phyloP scores from a whole-genome alignment of 345 rosid genomes.

The Lepidium didymum region DNA sequence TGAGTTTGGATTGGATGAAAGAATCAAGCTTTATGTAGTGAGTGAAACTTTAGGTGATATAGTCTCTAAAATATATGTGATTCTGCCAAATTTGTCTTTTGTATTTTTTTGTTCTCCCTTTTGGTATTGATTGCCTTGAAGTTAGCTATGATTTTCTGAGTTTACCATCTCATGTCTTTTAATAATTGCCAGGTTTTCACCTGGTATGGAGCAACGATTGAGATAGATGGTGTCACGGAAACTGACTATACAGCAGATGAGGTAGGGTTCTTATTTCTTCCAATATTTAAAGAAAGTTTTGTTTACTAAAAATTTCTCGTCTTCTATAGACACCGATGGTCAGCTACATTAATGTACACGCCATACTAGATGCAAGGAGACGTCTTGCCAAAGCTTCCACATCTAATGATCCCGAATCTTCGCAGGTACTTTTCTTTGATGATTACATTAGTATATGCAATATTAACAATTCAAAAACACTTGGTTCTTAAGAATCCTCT shows the following conservation, averaged over 20 bases:
- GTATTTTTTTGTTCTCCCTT: background rate
- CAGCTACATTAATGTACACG: conserved; percentile 82
- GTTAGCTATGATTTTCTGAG: background rate
- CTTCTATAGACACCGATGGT: conserved; percentile 81
- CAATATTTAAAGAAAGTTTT: background rate
- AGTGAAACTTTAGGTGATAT: background rate
- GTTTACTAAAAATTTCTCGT: background rate
- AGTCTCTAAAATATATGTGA: background rate
- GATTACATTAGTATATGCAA: background rate
- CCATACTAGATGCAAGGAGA: conserved; percentile 66
- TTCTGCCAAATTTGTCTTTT: background rate
- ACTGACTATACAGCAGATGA: conserved; percentile 93
- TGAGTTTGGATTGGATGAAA: conserved; percentile 3
- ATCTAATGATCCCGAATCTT: conserved; percentile 40
- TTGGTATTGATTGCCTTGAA: background rate
- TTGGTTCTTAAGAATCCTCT: background rate
- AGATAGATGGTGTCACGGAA: conserved; percentile 78
- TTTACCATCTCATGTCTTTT: background rate
- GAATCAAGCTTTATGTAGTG: background rate
- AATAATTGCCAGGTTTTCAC: conserved; percentile 61
- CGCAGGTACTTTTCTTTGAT: conserved; percentile 38
- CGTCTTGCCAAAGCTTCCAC: conserved; percentile 59
- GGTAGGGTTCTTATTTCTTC: conserved; percentile 34
- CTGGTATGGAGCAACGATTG: conserved; percentile 92
- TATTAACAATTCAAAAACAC: background rate